Conservation (phyloP, 1,284 basidiomycete species). For the Leccinum subrobustum region DNA sequence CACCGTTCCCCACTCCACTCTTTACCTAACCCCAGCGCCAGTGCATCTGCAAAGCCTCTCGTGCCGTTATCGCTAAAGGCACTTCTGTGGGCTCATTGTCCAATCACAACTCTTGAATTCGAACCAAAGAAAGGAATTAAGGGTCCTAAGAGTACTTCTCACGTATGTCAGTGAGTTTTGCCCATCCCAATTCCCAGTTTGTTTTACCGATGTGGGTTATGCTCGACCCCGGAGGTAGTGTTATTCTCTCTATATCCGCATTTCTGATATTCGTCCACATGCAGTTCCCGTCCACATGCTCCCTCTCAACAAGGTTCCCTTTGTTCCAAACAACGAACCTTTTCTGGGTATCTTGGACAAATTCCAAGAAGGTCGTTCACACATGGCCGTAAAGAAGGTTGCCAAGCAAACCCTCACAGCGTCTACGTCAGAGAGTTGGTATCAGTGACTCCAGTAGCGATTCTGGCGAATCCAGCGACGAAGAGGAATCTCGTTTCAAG, state of each 20-base stretch:
- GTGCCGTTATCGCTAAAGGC: too few relatives aligned
- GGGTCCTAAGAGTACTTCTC: too few relatives aligned
- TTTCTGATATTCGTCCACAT: conserved; percentile 43
- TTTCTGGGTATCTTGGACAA: conserved; percentile 85
- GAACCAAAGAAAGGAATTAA: too few relatives aligned
- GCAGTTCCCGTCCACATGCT: conserved; percentile 32
- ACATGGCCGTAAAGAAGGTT: conserved; percentile 61
- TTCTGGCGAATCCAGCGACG: conserved; percentile 44
- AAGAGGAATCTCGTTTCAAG: conserved; percentile 35
- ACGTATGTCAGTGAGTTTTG: too few relatives aligned
- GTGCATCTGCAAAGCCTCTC: too few relatives aligned
- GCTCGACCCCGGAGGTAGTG: conserved; percentile 81
- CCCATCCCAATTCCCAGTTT: too few relatives aligned
- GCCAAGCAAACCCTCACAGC: conserved; percentile 65
- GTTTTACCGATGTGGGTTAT: too few relatives aligned
- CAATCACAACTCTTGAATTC: too few relatives aligned
- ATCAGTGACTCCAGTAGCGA: conserved; percentile 34
- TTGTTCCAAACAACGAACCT: conserved; percentile 83
- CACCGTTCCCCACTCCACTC: background rate
- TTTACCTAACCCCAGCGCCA: conserved; percentile 25
- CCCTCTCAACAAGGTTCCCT: conserved; percentile 82
- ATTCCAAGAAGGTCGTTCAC: conserved; percentile 89
- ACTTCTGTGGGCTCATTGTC: too few relatives aligned
- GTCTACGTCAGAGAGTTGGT: conserved; percentile 61
- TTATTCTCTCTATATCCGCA: background rate